Evolutionary conservation across 2,329 filamentous ascomycete species (phyloP), one percentile per base, ranked within the genome.

Genomic region (Nemania sp.): DNA sequence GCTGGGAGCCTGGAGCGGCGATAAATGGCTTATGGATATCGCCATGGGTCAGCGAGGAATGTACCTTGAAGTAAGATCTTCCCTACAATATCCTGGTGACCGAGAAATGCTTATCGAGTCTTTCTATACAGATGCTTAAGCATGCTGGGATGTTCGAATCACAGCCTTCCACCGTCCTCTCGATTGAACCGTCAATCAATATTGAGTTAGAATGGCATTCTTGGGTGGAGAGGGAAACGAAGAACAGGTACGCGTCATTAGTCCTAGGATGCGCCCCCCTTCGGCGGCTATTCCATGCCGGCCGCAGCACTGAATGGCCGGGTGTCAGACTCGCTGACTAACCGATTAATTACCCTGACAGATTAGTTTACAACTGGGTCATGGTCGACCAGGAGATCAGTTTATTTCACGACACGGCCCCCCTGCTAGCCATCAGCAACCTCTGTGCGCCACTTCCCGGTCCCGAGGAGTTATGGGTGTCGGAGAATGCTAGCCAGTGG

Each of bases 1-100:
- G 1, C 84, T 91, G 27, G 90, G 89, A 7, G 89, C 89, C 1
- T 93, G 90, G 90, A 91, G 90, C 75, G 90, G 90, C 53, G 90
- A 92, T 77, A 92, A 92, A 79, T 92, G 90, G 89, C 88, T 92
- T 71, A 92, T 92, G 90, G 90, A 92, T 74, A 91, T 92, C 71
- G 87, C 89, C 49, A 91, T 92, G 89, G 90, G 90, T 32, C 90
- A 92, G 77, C 85, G 89, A 55, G 89, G 89, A 65, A 92, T 92
- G 89, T 92, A 92, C 77, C 85, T 91, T 67, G 86, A 89, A 66
- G 85, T 87, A 73, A 81, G 84, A 26, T 35, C n/a, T 22, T 52
- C 35, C 26, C 24, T 35, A 5, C 15, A 22, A 10, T 43, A 1
- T 43, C 20, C 20, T 8, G 27, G 8, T 45, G 6, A 5, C 2